Evolutionary conservation across 2,329 filamentous ascomycete species (phyloP).

Genomic region (Ascochyta pisi): DNA sequence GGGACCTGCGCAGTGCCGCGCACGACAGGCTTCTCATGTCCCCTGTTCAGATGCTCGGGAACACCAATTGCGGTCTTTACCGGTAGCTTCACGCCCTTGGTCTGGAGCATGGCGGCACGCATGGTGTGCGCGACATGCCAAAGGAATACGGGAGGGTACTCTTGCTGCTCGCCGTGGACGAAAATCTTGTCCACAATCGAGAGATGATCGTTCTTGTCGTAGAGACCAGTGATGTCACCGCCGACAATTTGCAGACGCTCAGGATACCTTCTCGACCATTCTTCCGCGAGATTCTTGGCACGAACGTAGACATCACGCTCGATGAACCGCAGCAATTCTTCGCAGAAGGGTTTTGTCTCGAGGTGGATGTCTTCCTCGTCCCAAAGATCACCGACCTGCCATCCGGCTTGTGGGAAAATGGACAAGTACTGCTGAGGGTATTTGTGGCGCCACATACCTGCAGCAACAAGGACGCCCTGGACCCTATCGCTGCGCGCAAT

Average conservation of each 20-base stretch:
- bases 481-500: slow-evolving; percentile 33
- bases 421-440: slow-evolving; percentile 34
- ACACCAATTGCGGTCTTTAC: neutral
- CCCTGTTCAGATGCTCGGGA: neutral
- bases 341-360: slow-evolving; percentile 36
- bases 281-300: slow-evolving; percentile 27
- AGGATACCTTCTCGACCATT: slow-evolving; percentile 31
- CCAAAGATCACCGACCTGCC: slow-evolving; percentile 43
- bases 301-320: slow-evolving; percentile 29
- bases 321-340: slow-evolving; percentile 39
- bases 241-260: slow-evolving; percentile 30
- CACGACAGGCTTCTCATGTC: neutral
- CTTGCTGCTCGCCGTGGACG: slow-evolving; percentile 28
- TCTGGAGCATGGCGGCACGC: slow-evolving; percentile 23
- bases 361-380: slow-evolving; percentile 43
- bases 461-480: slow-evolving; percentile 27
- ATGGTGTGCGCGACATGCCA: slow-evolving; percentile 39
- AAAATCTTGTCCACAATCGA: slow-evolving; percentile 41
- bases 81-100: neutral
- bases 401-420: slow-evolving; percentile 37
- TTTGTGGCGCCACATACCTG: slow-evolving; percentile 29
- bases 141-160: slow-evolving; percentile 37
- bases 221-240: slow-evolving; percentile 22
- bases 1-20: neutral
- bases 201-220: slow-evolving; percentile 26